phyloP scores from a whole-genome alignment of 192 early-diverging fungal species.

The Gonapodya prolifera region DNA sequence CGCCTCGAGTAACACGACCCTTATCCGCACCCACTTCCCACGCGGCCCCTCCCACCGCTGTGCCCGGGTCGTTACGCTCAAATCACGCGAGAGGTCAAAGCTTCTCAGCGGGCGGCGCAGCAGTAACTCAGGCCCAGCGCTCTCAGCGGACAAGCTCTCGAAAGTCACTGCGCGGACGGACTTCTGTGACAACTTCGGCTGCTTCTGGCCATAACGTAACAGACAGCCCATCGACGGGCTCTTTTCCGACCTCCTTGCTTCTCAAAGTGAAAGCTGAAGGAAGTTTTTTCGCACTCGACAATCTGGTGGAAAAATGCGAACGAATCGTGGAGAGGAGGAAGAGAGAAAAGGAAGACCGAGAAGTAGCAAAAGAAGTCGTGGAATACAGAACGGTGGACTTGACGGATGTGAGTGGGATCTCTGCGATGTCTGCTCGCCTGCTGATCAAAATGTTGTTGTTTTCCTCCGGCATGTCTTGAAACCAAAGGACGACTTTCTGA shows the following conservation, averaged over 20 bases:
- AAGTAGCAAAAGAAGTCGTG: neutral
- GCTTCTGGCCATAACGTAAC: neutral
- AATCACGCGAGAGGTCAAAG: neutral
- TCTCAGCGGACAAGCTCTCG: neutral
- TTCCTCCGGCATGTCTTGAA: neutral
- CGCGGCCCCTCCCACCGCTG: neutral
- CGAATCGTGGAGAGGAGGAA: neutral
- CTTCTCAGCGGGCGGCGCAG: neutral
- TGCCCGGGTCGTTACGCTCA: neutral
- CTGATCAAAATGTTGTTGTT: too few relatives aligned
- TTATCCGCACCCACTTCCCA: neutral
- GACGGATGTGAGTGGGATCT: neutral
- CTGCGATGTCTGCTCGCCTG: too few relatives aligned
- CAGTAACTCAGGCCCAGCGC: neutral
- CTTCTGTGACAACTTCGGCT: neutral
- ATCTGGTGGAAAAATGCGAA: neutral
- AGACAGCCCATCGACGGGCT: neutral
- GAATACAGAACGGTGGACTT: neutral
- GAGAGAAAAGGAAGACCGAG: neutral
- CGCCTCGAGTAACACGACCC: neutral
- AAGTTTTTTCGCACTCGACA: neutral
- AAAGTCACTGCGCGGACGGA: neutral
- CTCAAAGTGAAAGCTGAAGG: neutral
- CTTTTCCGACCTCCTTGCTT: neutral
- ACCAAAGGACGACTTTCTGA: neutral